Percentiles rank a stretch among this genome's conserved stretches.
Conservation (phyloP, 2,329 filamentous ascomycete species). For the Claviceps maximensis region DNA sequence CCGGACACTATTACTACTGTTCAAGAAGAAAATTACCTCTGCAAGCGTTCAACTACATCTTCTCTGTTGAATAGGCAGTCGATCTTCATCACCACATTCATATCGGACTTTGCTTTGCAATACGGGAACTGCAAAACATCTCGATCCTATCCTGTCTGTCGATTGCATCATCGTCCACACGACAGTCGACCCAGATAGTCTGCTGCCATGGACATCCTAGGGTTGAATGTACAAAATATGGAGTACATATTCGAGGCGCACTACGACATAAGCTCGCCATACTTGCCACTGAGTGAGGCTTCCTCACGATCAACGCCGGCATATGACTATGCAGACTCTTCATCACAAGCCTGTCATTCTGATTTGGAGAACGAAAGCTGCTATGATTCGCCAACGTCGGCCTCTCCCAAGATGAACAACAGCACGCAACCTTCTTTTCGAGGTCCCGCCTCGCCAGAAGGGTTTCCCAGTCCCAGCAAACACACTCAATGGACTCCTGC, state of each 20-base stretch:
- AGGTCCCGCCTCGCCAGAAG: slow-evolving; percentile 1
- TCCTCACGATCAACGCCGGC: background rate
- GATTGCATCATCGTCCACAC: background rate
- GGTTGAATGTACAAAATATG: background rate
- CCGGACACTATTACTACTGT: background rate
- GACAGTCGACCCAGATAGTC: background rate
- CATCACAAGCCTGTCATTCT: slow-evolving; percentile 2
- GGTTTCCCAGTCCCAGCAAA: slow-evolving; percentile 1
- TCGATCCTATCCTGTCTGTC: background rate
- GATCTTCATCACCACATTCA: background rate
- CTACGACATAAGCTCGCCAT: background rate
- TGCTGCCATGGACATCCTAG: background rate
- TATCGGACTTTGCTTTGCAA: background rate
- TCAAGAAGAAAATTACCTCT: background rate
- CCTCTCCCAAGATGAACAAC: background rate
- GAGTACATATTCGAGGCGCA: background rate
- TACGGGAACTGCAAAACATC: background rate
- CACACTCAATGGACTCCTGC: slow-evolving; percentile 5
- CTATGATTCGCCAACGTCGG: slow-evolving; percentile 1
- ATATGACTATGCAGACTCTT: slow-evolving; percentile 1
- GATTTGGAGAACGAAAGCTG: background rate
- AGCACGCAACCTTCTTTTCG: background rate
- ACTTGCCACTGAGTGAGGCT: slow-evolving; percentile 1
- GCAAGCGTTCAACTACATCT: background rate
- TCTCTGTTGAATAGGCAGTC: background rate